Evolutionary conservation across 345 rosid species (phyloP).

Genomic region (Brassica juncea): DNA sequence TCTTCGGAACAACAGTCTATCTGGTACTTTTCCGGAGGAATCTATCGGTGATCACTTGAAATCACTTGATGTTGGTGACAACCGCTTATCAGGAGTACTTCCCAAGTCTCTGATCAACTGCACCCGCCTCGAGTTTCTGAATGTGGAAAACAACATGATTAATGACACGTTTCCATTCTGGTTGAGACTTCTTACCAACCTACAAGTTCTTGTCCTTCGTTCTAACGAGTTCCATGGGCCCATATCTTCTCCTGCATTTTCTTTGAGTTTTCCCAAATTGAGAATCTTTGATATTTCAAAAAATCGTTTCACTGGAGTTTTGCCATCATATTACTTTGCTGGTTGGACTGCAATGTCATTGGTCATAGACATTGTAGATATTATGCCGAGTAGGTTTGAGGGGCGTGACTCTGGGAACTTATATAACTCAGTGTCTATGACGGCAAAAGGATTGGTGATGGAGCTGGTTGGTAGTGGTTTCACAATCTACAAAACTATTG

Average conservation of each 20-base stretch:
- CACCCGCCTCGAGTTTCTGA: slow-evolving; percentile 40
- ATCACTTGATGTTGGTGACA: slow-evolving; percentile 30
- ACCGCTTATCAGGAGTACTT: slow-evolving; percentile 36
- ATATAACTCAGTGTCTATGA: slow-evolving; percentile 3
- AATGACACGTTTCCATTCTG: slow-evolving; percentile 45
- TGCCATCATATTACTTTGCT: slow-evolving; percentile 23
- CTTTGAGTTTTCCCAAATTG: slow-evolving; percentile 36
- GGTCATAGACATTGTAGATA: background rate
- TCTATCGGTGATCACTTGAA: background rate
- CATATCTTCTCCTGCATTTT: slow-evolving; percentile 26
- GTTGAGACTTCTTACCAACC: slow-evolving; percentile 30
- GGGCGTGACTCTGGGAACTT: slow-evolving; percentile 9
- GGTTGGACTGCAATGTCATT: slow-evolving; percentile 27
- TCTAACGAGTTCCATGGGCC: slow-evolving; percentile 45
- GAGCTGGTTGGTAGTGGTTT: slow-evolving; percentile 15
- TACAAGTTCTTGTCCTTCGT: slow-evolving; percentile 54
- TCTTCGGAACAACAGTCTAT: slow-evolving; percentile 33
- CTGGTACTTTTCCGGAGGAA: slow-evolving; percentile 18
- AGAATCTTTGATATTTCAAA: slow-evolving; percentile 52
- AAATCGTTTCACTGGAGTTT: slow-evolving; percentile 37
- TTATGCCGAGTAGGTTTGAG: background rate
- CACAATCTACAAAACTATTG: slow-evolving; percentile 15
- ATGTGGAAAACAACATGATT: slow-evolving; percentile 47
- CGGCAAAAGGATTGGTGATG: background rate
- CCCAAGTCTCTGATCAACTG: slow-evolving; percentile 47